Conservation (phyloP, 306 rosid species). For the Lithocarpus polystachyus region DNA sequence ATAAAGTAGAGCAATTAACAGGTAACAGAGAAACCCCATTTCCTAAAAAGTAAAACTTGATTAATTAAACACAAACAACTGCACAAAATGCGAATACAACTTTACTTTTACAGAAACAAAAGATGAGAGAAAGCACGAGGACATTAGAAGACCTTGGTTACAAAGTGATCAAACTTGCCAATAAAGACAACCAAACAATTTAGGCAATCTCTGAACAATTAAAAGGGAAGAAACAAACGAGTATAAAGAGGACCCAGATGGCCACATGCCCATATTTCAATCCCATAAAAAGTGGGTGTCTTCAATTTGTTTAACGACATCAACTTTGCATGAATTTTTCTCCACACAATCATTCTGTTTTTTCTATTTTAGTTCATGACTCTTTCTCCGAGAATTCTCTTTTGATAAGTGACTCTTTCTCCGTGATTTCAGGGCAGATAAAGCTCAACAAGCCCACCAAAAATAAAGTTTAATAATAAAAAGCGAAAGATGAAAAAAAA, state of each 20-base stretch:
- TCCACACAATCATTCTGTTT: conserved; percentile 42
- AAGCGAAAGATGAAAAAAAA: background rate
- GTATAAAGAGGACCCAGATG: conserved; percentile 36
- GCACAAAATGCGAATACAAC: background rate
- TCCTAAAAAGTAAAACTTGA: conserved; percentile 15
- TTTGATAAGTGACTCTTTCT: conserved; percentile 24
- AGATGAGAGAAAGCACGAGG: background rate
- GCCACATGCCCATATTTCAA: conserved; percentile 33
- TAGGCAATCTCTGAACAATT: conserved; percentile 14
- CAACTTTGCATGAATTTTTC: conserved; percentile 47
- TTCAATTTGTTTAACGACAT: conserved; percentile 30
- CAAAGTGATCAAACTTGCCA: conserved; percentile 3
- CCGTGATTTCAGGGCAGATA: conserved; percentile 54
- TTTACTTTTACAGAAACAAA: background rate
- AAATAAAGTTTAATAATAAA: background rate
- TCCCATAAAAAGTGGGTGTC: conserved; percentile 46
- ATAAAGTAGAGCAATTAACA: conserved; percentile 4
- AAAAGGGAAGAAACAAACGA: conserved; percentile 20
- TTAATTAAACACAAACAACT: background rate
- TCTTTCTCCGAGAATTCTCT: conserved; percentile 47
- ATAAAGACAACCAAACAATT: conserved; percentile 9
- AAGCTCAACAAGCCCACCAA: conserved; percentile 31
- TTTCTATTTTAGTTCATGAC: conserved; percentile 23
- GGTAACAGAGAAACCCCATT: conserved; percentile 14
- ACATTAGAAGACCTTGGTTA: conserved; percentile 2